These are phyloP conservation scores for Scedosporium dehoogii DNA, from an alignment of 2,329 filamentous ascomycete genomes.

Conservation along the genomic window DNA sequence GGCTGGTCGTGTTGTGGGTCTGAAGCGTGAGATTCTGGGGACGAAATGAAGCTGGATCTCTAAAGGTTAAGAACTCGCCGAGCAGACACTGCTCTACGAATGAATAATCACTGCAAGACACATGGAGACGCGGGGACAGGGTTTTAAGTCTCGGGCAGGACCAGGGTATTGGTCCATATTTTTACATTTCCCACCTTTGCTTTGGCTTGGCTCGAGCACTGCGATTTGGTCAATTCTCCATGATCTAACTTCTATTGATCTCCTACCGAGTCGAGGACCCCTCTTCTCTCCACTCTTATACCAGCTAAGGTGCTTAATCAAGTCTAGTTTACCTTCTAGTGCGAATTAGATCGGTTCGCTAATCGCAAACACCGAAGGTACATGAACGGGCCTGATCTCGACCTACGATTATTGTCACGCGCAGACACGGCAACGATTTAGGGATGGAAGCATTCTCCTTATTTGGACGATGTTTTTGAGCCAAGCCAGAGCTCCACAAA, in stretches of 20 bases:
- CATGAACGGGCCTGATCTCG: no score
- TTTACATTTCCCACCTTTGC: no score
- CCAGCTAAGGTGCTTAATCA: not conserved
- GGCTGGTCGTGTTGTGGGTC: not conserved
- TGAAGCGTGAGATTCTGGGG: not conserved
- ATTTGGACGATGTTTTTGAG: no score
- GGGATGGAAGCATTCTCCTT: no score
- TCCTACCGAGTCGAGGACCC: not conserved
- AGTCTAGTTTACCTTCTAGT: not conserved
- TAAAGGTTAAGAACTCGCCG: not conserved
- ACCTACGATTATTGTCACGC: no score
- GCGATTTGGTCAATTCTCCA: not conserved
- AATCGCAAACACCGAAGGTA: no score
- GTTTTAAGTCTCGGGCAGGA: not conserved
- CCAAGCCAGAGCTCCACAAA: no score
- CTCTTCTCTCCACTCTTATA: not conserved
- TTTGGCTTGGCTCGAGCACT: no score
- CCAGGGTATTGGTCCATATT: no score
- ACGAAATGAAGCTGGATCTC: not conserved
- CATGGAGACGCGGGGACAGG: not conserved
- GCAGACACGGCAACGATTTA: no score
- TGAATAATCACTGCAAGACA: not conserved
- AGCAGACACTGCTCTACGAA: not conserved
- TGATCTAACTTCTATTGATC: not conserved
- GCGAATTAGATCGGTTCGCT: no score